Percentiles rank a stretch among this genome's conserved stretches.
phyloP scores from a whole-genome alignment of 2,329 filamentous ascomycete genomes.

The Colletotrichum sp. region DNA sequence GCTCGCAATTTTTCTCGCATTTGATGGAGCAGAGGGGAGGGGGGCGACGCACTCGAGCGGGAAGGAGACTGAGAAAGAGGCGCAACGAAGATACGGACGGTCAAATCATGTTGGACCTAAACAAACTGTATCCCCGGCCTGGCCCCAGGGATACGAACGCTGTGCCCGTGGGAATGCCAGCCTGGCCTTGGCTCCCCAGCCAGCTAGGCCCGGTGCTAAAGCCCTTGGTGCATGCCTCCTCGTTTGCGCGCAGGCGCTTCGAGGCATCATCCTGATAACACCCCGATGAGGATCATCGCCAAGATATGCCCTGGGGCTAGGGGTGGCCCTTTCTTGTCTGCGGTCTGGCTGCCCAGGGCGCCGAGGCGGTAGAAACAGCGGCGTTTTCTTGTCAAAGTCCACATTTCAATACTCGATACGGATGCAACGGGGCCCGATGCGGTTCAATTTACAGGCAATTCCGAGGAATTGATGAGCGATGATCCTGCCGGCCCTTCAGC shows the following conservation, averaged over 20 bases:
- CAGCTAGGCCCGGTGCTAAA: neutral
- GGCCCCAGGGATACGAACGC: neutral
- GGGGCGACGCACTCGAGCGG: neutral
- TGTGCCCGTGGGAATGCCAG: neutral
- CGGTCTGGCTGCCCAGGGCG: neutral
- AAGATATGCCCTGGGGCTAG: neutral
- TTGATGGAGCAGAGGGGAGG: neutral
- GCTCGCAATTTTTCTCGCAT: neutral
- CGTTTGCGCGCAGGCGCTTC: neutral
- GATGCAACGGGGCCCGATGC: neutral
- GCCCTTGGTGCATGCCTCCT: neutral
- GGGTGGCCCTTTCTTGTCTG: neutral
- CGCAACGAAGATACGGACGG: neutral
- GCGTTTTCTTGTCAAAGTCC: neutral
- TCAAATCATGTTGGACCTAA: neutral
- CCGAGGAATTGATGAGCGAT: neutral
- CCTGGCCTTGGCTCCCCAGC: neutral
- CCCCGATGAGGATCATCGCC: neutral
- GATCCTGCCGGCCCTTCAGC: neutral
- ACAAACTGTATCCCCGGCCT: neutral
- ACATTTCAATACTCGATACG: neutral
- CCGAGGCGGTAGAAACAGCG: neutral
- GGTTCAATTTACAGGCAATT: neutral
- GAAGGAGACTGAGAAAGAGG: neutral
- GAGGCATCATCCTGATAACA: neutral